phyloP scores from a whole-genome alignment of 2,329 filamentous ascomycete species.

The Didymosphaeria variabile region DNA sequence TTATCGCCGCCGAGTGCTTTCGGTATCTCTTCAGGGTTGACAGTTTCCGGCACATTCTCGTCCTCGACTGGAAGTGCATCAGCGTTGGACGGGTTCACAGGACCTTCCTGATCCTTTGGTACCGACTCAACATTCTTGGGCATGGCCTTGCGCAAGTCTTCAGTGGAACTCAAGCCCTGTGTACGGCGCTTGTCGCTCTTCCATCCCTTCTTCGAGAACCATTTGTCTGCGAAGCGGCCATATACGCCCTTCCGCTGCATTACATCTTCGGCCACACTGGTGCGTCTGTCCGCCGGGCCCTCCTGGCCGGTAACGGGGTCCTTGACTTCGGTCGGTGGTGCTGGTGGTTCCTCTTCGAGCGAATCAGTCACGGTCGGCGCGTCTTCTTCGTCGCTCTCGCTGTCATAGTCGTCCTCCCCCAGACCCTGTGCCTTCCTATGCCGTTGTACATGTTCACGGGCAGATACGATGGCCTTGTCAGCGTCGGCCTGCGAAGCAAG shows the following conservation, averaged over 20 bases:
- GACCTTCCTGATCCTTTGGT: constrained; percentile 33
- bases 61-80: constrained; percentile 35
- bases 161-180: constrained; percentile 70
- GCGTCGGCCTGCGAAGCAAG: constrained; percentile 80
- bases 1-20: constrained; percentile 43
- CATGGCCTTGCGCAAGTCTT: constrained; percentile 52
- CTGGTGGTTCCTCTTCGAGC: constrained; percentile 44
- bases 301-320: constrained; percentile 41
- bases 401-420: constrained; percentile 34
- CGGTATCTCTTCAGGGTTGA: constrained; percentile 47
- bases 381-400: constrained; percentile 43
- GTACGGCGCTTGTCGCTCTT: constrained; percentile 73
- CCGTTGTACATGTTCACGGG: constrained; percentile 58
- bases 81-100: constrained; percentile 27
- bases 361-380: constrained; percentile 48
- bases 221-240: constrained; percentile 86
- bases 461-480: constrained; percentile 72
- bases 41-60: constrained; percentile 25
- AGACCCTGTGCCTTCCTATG: constrained; percentile 35
- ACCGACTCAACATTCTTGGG: constrained; percentile 45
- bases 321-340: constrained; percentile 45
- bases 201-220: constrained; percentile 90
- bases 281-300: constrained; percentile 31
- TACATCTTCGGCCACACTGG: constrained; percentile 85
- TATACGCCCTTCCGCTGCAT: constrained; percentile 84